Evolutionary conservation across 1,284 basidiomycete genomes (phyloP).

Genomic region (Malassezia sp.): DNA sequence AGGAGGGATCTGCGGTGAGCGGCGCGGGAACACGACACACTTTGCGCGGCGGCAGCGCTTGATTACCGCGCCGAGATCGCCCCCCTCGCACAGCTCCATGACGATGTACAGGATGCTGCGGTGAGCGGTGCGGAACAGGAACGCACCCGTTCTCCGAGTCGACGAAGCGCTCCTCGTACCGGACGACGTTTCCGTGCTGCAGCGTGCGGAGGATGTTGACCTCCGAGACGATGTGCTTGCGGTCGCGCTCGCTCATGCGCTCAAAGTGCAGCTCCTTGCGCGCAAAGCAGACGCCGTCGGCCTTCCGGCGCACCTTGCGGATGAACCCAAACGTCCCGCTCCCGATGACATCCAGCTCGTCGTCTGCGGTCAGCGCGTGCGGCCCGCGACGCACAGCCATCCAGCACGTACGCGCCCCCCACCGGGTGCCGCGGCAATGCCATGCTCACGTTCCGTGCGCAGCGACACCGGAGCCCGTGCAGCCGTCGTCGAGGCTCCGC

Average conservation of each 20-base stretch:
- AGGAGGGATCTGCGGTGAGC: conserved; percentile 49
- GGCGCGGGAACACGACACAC: too few species aligned
- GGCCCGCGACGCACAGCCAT: conserved; percentile 5
- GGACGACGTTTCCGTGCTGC: conserved; percentile 85
- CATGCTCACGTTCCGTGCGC: too few species aligned
- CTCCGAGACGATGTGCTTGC: conserved; percentile 92
- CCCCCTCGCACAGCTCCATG: conserved; percentile 69
- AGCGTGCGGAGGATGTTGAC: conserved; percentile 94
- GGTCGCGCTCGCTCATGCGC: conserved; percentile 78
- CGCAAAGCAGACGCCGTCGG: conserved; percentile 78
- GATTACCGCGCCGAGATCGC: conserved; percentile 77
- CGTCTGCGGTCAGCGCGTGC: conserved; percentile 48
- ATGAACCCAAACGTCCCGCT: conserved; percentile 97
- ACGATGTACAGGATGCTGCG: conserved; percentile 21
- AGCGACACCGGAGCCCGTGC: conserved; percentile 1
- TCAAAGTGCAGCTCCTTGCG: conserved; percentile 92
- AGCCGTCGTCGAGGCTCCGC: neutral
- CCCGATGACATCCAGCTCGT: conserved; percentile 78
- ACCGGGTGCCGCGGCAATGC: conserved; percentile 2
- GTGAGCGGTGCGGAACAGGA: conserved; percentile 49
- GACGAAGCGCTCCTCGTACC: conserved; percentile 78
- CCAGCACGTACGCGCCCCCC: conserved; percentile 6
- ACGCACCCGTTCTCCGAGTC: conserved; percentile 80
- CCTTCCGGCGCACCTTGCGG: conserved; percentile 72
- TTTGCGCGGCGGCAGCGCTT: conserved; percentile 55